Evolutionary conservation across 345 rosid species (phyloP), one percentile per base, ranked within the genome.

Genomic region (Eucalyptus polybractea): DNA sequence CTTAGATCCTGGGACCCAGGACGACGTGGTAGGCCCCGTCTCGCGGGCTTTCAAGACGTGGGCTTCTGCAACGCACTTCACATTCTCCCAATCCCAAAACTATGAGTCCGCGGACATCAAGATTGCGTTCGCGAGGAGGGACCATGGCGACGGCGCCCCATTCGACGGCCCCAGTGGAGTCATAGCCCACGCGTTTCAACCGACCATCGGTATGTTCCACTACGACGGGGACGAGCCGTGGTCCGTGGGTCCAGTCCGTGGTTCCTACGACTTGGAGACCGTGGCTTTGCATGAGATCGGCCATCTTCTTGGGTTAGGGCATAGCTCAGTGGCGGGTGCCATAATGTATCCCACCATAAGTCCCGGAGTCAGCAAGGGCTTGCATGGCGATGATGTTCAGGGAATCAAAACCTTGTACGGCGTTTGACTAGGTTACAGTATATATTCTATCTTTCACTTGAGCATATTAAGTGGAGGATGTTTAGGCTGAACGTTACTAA

Each of bases 271-370:
- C 44, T 15, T 91, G 53, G 91, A 91, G 87, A 88, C 93, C 5
- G 89, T 92, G 12, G 93, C 91, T 4, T 31, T 92, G 89, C 95
- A 93, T 72, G 95, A 94, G 88, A 93, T 92, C 6, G 95, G 94
- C 3, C 95, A 94, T 83, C 90, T 92, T 19, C 93, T 94, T 4
- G 94, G 94, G 10, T 92, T 94, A 4, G 87, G 17, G 2, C 95
- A 94, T 81, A 92, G 93, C 47, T 50, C 87, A 9, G 88, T 87
- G 7, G 27, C 51, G 15, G 89, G 10, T 1, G 93, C 94, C n/a
- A 86, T 92, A 54, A 94, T 92, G 93, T 93, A 10, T 54, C 44
- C 94, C 11, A 4, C 37, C 6, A 44, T 94, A 21, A 3, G 4
- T 17, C 0, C 6, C 3, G 92, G 94, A 49, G 29, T 15, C 9